Percentiles rank a stretch among this genome's conserved stretches.
Evolutionary conservation across 2,329 filamentous ascomycete species (phyloP).

Genomic region (Diaporthe nobilis): DNA sequence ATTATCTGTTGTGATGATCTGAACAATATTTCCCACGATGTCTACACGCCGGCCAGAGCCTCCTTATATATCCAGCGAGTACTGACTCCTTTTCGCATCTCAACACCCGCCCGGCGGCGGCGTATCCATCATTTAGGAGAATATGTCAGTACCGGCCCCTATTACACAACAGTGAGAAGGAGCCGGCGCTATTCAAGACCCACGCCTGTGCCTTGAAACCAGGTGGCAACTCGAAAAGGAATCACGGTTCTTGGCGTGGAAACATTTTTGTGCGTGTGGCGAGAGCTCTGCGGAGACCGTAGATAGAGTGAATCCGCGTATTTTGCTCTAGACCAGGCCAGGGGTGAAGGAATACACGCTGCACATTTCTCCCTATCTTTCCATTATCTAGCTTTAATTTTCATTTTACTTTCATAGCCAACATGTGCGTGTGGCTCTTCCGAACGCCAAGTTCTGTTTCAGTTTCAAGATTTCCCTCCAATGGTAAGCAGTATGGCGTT

Average conservation of each 20-base stretch:
- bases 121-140: constrained; percentile 26
- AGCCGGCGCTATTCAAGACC: constrained; percentile 31
- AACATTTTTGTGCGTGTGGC: constrained; percentile 29
- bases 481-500: background rate
- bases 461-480: constrained; percentile 25
- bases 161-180: constrained; percentile 23
- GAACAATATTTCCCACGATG: background rate
- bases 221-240: constrained; percentile 21
- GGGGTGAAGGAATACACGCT: background rate
- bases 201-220: constrained; percentile 26
- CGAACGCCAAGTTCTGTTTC: constrained; percentile 16
- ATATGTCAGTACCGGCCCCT: constrained; percentile 11
- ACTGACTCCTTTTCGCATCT: background rate
- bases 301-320: background rate
- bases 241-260: constrained; percentile 24
- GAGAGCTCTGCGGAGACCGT: constrained; percentile 8
- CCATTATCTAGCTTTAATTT: background rate
- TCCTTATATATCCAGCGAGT: constrained; percentile 20
- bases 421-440: background rate
- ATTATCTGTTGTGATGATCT: constrained; percentile 19
- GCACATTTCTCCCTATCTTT: background rate
- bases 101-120: background rate
- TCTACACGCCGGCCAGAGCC: background rate
- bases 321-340: background rate
- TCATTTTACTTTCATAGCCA: background rate